phyloP scores from a whole-genome alignment of 768 basidiomycete species.

The Krasilnikovozyma curviuscula region DNA sequence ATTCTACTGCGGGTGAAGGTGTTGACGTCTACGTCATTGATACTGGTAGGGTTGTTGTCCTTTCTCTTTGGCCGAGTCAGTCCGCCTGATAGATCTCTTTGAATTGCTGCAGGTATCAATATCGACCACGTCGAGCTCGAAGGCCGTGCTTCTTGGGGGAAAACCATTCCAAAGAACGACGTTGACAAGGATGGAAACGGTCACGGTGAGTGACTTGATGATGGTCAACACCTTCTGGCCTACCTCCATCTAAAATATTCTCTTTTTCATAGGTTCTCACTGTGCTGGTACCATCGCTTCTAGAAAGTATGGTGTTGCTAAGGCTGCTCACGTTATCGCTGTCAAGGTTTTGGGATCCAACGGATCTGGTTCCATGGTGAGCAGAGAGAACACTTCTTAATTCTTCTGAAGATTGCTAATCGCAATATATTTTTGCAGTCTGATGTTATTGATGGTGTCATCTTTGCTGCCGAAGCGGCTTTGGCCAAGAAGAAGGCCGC shows the following conservation, averaged over 20 bases:
- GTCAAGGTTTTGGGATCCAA: conserved; percentile 56
- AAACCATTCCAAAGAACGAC: conserved; percentile 64
- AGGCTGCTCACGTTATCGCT: conserved; percentile 47
- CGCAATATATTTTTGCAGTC: conserved; percentile 41
- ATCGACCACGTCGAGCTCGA: conserved; percentile 64
- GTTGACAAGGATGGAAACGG: conserved; percentile 82
- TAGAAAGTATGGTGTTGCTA: conserved; percentile 81
- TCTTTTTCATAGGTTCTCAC: conserved; percentile 34
- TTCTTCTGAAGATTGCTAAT: background rate
- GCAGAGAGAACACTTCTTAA: background rate
- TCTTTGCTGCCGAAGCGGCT: conserved; percentile 43
- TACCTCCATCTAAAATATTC: background rate
- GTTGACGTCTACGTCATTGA: conserved; percentile 66
- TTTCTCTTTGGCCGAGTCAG: too few species aligned
- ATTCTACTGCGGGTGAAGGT: conserved; percentile 58
- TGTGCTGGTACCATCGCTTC: conserved; percentile 96
- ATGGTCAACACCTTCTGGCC: background rate
- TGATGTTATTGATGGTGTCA: conserved; percentile 54
- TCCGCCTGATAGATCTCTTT: conserved; percentile 4
- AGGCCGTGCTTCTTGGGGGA: conserved; percentile 68
- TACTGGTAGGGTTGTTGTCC: background rate
- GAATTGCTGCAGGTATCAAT: conserved; percentile 89
- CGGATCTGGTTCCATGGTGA: conserved; percentile 48
- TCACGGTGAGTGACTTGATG: conserved; percentile 39
- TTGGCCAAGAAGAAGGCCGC: conserved; percentile 41